These are phyloP conservation scores for Fusarium pseudocircinatum DNA, from an alignment of 2,329 filamentous ascomycete species.

Conservation along the genomic window DNA sequence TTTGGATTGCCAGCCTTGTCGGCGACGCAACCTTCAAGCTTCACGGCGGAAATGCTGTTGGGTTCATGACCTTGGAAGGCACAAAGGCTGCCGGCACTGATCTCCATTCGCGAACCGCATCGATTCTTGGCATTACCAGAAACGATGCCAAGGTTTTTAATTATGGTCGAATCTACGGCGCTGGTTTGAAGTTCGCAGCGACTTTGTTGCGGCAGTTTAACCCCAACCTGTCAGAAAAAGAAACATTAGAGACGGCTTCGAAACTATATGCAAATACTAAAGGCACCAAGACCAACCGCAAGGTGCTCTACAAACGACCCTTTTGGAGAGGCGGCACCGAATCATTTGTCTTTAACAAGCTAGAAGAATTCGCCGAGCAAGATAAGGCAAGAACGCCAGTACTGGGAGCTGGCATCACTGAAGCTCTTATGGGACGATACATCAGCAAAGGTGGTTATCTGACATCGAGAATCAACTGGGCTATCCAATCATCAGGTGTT, in stretches of 20 bases:
- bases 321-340: conserved; percentile 98
- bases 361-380: conserved; percentile 97
- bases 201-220: conserved; percentile 95
- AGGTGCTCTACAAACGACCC: conserved; percentile 73
- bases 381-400: conserved; percentile 91
- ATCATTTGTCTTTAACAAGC: conserved; percentile 96
- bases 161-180: conserved; percentile 98
- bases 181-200: conserved; percentile 90
- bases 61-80: conserved; percentile 98
- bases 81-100: conserved; percentile 95
- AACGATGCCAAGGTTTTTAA: conserved; percentile 99
- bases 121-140: conserved; percentile 90
- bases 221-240: conserved; percentile 78
- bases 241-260: conserved; percentile 79
- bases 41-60: conserved; percentile 95
- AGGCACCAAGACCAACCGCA: conserved; percentile 83
- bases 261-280: conserved; percentile 91
- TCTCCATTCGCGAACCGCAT: conserved; percentile 90
- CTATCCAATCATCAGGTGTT: conserved; percentile 95
- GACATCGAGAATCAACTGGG: conserved; percentile 98
- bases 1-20: conserved; percentile 97
- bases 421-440: conserved; percentile 89
- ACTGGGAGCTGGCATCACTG: conserved; percentile 92
- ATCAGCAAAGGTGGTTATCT: conserved; percentile 92
- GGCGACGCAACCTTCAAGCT: conserved; percentile 95